A percentile compares a stretch with the other conserved stretches of the same genome.
Evolutionary conservation across 2,329 filamentous ascomycete species (phyloP).

Genomic region (Colletotrichum sp.): DNA sequence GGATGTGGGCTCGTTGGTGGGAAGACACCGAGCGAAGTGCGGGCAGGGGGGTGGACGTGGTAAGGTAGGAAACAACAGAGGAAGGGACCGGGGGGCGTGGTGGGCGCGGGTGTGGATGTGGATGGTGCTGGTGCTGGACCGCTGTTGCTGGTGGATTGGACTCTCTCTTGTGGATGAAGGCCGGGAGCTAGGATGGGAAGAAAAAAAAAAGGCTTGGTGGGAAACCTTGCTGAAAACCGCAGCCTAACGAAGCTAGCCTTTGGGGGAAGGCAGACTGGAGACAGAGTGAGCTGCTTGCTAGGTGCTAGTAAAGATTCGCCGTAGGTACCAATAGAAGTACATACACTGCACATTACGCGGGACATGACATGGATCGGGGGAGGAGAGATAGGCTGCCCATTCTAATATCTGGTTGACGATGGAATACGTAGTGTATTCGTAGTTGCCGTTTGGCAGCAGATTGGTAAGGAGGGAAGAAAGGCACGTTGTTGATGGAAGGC

Average conservation of each 20-base stretch:
- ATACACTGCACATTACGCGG: neutral
- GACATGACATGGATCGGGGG: neutral
- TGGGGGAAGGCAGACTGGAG: neutral
- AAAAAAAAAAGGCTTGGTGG: neutral
- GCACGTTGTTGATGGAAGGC: neutral
- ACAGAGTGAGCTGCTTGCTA: neutral
- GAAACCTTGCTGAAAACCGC: neutral
- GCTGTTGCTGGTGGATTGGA: neutral
- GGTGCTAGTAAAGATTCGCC: neutral
- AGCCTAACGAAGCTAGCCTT: conserved; percentile 2
- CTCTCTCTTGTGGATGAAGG: neutral
- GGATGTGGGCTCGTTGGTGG: neutral
- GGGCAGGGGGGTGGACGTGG: neutral
- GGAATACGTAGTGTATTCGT: neutral
- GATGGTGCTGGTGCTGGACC: neutral
- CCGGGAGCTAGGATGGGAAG: conserved; percentile 12
- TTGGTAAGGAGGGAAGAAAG: neutral
- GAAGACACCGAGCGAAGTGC: conserved; percentile 11
- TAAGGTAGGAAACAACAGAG: neutral
- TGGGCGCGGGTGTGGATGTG: neutral
- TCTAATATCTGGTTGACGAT: neutral
- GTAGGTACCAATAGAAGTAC: neutral
- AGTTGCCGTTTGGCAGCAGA: neutral
- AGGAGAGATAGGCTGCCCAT: neutral
- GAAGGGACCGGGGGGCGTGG: neutral